Evolutionary conservation across 768 basidiomycete species (phyloP).

Genomic region (Xanthoconium stramineum): DNA sequence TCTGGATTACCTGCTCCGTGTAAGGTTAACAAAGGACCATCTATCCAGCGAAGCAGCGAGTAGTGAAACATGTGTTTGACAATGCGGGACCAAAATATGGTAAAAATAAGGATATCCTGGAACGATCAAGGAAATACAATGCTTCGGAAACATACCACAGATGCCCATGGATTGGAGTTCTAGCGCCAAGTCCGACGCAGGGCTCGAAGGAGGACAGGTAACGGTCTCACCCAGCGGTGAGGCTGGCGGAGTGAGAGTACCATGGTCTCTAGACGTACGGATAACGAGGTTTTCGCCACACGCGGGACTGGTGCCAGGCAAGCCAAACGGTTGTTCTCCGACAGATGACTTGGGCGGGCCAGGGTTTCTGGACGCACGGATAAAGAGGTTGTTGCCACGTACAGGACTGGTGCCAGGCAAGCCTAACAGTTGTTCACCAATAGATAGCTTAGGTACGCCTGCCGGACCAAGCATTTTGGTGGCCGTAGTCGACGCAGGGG

Average conservation of each 20-base stretch:
- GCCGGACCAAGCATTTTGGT: neutral
- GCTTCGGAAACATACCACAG: conserved; percentile 23
- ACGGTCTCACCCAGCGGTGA: neutral
- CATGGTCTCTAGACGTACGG: neutral
- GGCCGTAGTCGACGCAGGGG: neutral
- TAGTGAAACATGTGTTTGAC: neutral
- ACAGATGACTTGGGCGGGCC: conserved; percentile 3
- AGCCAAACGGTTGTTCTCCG: neutral
- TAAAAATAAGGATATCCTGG: neutral
- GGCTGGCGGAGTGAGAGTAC: neutral
- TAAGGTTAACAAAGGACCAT: conserved; percentile 6
- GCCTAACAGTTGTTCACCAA: neutral
- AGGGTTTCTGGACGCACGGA: neutral
- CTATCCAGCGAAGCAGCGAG: neutral
- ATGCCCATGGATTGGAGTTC: conserved; percentile 24
- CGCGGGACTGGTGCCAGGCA: conserved; percentile 18
- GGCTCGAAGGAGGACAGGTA: conserved; percentile 15
- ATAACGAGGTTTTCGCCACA: neutral
- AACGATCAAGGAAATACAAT: neutral
- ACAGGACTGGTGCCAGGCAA: conserved; percentile 18
- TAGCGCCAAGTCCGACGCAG: conserved; percentile 17
- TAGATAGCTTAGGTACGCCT: conserved; percentile 1
- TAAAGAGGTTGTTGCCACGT: neutral
- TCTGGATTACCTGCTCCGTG: conserved; percentile 12
- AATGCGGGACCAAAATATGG: neutral